phyloP scores from a whole-genome alignment of 108 stramenopile genomes.

The Craspedostauros australis region DNA sequence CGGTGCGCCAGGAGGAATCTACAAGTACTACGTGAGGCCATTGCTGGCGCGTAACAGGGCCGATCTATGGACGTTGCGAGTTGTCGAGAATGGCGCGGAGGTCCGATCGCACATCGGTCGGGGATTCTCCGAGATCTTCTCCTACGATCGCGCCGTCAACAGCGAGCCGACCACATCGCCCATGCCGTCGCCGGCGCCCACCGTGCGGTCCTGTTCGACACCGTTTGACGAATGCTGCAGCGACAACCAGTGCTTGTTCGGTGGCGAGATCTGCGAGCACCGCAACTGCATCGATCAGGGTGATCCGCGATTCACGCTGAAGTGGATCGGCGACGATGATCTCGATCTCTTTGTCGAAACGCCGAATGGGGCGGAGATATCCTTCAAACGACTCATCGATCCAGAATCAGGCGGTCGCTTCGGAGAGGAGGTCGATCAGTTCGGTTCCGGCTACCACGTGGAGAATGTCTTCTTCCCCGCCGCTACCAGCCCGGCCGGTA shows the following conservation, averaged over 20 bases:
- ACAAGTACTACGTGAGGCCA: slow-evolving; percentile 23
- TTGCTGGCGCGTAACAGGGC: no score
- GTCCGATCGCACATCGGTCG: background rate
- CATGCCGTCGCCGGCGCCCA: background rate
- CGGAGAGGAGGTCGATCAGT: slow-evolving; percentile 10
- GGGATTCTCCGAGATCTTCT: background rate
- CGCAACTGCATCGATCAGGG: slow-evolving; percentile 25
- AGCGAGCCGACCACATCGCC: no score
- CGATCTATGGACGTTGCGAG: no score
- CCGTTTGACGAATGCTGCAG: slow-evolving; percentile 22
- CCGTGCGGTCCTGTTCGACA: background rate
- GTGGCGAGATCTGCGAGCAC: slow-evolving; percentile 11
- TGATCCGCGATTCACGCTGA: slow-evolving; percentile 20
- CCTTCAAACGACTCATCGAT: slow-evolving; percentile 7
- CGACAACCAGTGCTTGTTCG: slow-evolving; percentile 9
- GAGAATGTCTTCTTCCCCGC: slow-evolving; percentile 25
- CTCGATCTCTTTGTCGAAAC: slow-evolving; percentile 28
- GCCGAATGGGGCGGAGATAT: slow-evolving; percentile 10
- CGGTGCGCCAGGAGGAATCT: slow-evolving; percentile 10
- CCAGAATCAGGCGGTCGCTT: slow-evolving; percentile 10
- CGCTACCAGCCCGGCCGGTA: slow-evolving; percentile 10
- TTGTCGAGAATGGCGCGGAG: slow-evolving; percentile 3
- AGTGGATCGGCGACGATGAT: slow-evolving; percentile 27
- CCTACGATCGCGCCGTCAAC: slow-evolving; percentile 1
- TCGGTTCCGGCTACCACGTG: slow-evolving; percentile 14